Conservation (phyloP, 2,329 filamentous ascomycete genomes). For the Fusarium nurragi region DNA sequence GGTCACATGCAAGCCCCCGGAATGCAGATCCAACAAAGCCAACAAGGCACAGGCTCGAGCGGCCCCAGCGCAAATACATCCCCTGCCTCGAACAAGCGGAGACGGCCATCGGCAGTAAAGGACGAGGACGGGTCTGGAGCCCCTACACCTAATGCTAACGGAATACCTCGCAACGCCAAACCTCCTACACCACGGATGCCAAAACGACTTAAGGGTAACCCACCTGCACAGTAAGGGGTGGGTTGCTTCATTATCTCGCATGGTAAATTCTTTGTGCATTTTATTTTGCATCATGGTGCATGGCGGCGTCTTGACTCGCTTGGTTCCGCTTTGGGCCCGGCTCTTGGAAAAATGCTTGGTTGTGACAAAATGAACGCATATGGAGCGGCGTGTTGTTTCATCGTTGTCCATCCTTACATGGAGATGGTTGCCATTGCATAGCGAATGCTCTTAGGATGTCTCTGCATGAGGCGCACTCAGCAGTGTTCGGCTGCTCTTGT, state of each 20-base stretch:
- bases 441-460: constrained; percentile 11
- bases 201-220: constrained; percentile 64
- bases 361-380: constrained; percentile 38
- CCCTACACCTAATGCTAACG: constrained; percentile 62
- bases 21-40: constrained; percentile 74
- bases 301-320: constrained; percentile 49
- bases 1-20: constrained; percentile 70
- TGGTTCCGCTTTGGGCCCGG: constrained; percentile 23
- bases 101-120: constrained; percentile 67
- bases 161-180: constrained; percentile 62
- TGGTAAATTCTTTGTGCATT: constrained; percentile 16
- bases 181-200: constrained; percentile 66
- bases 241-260: not conserved
- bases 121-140: constrained; percentile 61
- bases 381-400: constrained; percentile 30
- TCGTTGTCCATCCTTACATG: constrained; percentile 9
- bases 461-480: constrained; percentile 4
- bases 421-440: constrained; percentile 21
- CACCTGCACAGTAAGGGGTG: constrained; percentile 44
- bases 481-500: not conserved
- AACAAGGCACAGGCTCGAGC: constrained; percentile 73
- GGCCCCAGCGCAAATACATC: constrained; percentile 75
- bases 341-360: constrained; percentile 39
- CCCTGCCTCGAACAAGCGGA: constrained; percentile 67
- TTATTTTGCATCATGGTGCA: constrained; percentile 50